Percentiles rank a stretch among this genome's conserved stretches.
Evolutionary conservation across 2,329 filamentous ascomycete species (phyloP).

Genomic region (Ophiobolus disseminans): DNA sequence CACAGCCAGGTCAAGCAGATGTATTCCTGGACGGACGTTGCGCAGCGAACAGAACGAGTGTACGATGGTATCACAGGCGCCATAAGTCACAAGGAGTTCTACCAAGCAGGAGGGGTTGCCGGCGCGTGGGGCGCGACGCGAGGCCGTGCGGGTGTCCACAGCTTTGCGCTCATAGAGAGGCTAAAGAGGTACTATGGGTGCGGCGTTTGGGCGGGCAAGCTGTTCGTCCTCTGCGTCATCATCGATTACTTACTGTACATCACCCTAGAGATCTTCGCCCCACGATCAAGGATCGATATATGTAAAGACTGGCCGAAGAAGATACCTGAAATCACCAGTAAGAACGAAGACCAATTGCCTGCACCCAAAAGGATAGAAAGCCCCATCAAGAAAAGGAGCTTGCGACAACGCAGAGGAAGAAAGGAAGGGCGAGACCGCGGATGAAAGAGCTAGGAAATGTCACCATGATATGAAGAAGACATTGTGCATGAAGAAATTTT

Average conservation of each 20-base stretch:
- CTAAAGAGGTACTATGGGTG: constrained; percentile 97
- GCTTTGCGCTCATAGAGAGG: constrained; percentile 91
- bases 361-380: background rate
- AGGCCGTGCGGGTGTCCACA: constrained; percentile 73
- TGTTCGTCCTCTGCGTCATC: constrained; percentile 93
- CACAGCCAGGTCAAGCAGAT: constrained; percentile 97
- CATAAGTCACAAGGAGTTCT: constrained; percentile 87
- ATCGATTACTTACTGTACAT: constrained; percentile 93
- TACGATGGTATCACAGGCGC: constrained; percentile 91
- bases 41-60: constrained; percentile 89
- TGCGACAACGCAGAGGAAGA: constrained; percentile 36
- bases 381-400: constrained; percentile 34
- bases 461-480: no score
- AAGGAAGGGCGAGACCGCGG: constrained; percentile 26
- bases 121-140: constrained; percentile 72
- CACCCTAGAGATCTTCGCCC: constrained; percentile 85
- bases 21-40: constrained; percentile 99
- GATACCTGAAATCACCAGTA: constrained; percentile 13
- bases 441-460: constrained; percentile 4
- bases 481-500: constrained; percentile 5
- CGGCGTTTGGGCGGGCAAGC: constrained; percentile 96
- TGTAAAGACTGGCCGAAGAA: constrained; percentile 93
- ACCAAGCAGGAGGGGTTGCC: constrained; percentile 76
- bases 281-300: constrained; percentile 84
- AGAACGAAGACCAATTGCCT: background rate